These are phyloP conservation scores for Pyrrhoderma lamaoense DNA, from an alignment of 1,284 basidiomycete species.

Conservation along the genomic window DNA sequence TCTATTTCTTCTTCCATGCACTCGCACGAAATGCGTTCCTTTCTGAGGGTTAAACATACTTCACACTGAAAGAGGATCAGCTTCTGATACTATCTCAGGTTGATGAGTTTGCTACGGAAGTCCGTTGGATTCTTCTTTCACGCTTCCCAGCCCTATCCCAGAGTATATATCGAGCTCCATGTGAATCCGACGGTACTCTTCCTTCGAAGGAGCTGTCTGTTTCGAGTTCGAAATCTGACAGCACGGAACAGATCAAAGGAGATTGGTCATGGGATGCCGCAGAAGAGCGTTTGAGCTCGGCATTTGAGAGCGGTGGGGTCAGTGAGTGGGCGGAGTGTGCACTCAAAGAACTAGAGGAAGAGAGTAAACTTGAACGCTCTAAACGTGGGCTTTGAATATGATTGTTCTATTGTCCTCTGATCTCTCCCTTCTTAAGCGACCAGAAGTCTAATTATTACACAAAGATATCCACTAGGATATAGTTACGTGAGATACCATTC, in stretches of 20 bases:
- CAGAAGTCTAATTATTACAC: no score
- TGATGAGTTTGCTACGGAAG: conserved; percentile 13
- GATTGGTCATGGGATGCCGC: conserved; percentile 11
- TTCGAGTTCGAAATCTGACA: background rate
- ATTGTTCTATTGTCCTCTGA: no score
- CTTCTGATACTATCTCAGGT: conserved; percentile 5
- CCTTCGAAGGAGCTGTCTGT: background rate
- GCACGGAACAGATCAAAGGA: background rate
- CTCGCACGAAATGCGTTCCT: background rate
- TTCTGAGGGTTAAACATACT: no score
- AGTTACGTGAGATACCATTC: no score
- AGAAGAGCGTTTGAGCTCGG: conserved; percentile 10
- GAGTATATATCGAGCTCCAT: conserved; percentile 10
- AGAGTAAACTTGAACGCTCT: conserved; percentile 3
- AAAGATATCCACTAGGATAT: no score
- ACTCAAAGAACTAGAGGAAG: conserved; percentile 13
- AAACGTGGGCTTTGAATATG: conserved; percentile 3
- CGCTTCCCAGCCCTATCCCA: conserved; percentile 11
- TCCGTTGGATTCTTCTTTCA: conserved; percentile 9
- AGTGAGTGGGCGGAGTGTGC: conserved; percentile 11
- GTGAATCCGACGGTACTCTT: background rate
- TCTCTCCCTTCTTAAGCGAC: no score
- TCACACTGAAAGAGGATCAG: no score
- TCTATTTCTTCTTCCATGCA: background rate
- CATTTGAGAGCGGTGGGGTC: conserved; percentile 15